Conservation (phyloP, 2,329 filamentous ascomycete species). For the Penicillium glabrum region DNA sequence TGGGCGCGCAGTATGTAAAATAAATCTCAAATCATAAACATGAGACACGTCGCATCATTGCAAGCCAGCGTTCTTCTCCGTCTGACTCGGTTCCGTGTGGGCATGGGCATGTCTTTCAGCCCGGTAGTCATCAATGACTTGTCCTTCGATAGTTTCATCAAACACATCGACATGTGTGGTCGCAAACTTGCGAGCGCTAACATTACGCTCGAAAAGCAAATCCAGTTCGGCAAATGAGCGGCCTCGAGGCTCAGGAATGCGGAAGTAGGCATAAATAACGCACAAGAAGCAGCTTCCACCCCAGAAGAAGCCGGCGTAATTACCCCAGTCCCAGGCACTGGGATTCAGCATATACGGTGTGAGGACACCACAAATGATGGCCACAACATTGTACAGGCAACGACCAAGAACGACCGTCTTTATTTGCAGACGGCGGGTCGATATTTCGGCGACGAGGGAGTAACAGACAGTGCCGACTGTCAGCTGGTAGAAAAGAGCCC, state of each 20-base stretch:
- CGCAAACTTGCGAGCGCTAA: constrained; percentile 73
- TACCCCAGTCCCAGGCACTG: constrained; percentile 80
- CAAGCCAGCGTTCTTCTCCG: constrained; percentile 46
- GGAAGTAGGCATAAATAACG: constrained; percentile 78
- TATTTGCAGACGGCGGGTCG: constrained; percentile 78
- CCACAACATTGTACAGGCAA: constrained; percentile 77
- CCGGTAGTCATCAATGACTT: constrained; percentile 30
- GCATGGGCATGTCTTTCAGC: constrained; percentile 50
- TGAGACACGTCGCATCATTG: constrained; percentile 19
- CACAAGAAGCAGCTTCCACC: constrained; percentile 76
- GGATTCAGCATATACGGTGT: constrained; percentile 95
- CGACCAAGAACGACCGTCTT: constrained; percentile 88
- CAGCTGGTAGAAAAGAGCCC: constrained; percentile 81
- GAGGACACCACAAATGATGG: constrained; percentile 76
- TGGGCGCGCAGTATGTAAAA: not conserved
- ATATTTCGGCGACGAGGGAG: constrained; percentile 81
- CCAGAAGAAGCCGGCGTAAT: constrained; percentile 88
- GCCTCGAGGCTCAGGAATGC: constrained; percentile 75
- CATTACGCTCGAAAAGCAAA: constrained; percentile 72
- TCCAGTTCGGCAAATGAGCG: constrained; percentile 86
- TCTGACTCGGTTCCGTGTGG: constrained; percentile 55
- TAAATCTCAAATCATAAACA: constrained; percentile 16
- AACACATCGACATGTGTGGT: constrained; percentile 58
- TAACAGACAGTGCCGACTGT: constrained; percentile 89
- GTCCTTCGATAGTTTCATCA: constrained; percentile 35